A percentile compares a stretch with the other conserved stretches of the same genome.
Conservation (phyloP, 352 stramenopile genomes). For the Pythium monospermum region DNA sequence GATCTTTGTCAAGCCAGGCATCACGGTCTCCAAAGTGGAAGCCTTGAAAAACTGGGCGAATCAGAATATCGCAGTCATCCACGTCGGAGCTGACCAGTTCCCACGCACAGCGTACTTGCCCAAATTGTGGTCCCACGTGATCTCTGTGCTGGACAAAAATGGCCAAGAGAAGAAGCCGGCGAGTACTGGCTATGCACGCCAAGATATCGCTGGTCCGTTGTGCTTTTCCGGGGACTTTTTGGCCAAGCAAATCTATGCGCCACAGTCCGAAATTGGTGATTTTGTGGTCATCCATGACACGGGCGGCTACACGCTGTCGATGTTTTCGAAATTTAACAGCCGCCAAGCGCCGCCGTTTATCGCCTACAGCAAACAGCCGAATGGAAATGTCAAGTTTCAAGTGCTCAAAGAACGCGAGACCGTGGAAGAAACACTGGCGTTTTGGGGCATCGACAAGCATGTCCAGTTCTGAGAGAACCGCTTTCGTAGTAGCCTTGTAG, state of each 20-base stretch:
- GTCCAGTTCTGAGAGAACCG: constrained; percentile 34
- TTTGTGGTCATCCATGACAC: constrained; percentile 84
- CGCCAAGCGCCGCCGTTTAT: constrained; percentile 61
- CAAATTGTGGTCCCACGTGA: constrained; percentile 76
- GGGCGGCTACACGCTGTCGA: constrained; percentile 85
- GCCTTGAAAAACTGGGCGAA: constrained; percentile 83
- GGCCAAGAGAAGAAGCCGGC: constrained; percentile 57
- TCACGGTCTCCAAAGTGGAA: constrained; percentile 86
- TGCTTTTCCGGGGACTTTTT: constrained; percentile 93
- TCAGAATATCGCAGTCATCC: constrained; percentile 78
- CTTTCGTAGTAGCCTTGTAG: background rate
- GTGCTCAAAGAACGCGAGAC: constrained; percentile 67
- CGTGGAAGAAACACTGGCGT: constrained; percentile 54
- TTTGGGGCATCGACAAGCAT: constrained; percentile 56
- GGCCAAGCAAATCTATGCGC: constrained; percentile 63
- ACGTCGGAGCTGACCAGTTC: constrained; percentile 90
- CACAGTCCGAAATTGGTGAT: constrained; percentile 69
- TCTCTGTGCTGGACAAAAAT: constrained; percentile 57
- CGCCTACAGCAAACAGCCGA: constrained; percentile 37
- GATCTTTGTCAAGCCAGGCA: constrained; percentile 83
- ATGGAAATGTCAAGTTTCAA: constrained; percentile 36
- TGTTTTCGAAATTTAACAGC: constrained; percentile 89
- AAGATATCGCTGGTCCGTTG: constrained; percentile 88
- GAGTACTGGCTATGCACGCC: constrained; percentile 35
- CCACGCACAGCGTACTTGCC: constrained; percentile 84